These are phyloP conservation scores for Asterophora lycoperdoides DNA, from an alignment of 768 basidiomycete species.

Conservation along the genomic window DNA sequence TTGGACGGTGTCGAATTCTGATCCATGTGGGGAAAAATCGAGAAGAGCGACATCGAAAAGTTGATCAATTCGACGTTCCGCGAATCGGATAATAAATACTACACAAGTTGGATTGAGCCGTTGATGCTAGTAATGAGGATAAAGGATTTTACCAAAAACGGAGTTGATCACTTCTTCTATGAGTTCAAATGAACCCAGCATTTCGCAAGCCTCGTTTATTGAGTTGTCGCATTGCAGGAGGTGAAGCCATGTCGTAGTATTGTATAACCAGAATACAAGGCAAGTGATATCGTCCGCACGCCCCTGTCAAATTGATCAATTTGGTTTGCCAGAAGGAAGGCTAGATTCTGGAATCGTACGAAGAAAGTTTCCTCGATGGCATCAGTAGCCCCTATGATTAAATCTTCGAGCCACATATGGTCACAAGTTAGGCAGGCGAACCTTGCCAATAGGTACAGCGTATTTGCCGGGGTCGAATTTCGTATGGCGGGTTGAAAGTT, in stretches of 20 bases:
- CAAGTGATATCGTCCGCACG: slow-evolving; percentile 81
- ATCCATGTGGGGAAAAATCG: slow-evolving; percentile 74
- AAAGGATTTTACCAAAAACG: slow-evolving; percentile 67
- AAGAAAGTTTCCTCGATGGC: slow-evolving; percentile 90
- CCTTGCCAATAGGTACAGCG: slow-evolving; percentile 82
- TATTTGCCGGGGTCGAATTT: slow-evolving; percentile 86
- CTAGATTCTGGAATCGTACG: slow-evolving; percentile 51
- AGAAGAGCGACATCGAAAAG: slow-evolving; percentile 79
- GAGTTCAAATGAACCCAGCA: slow-evolving; percentile 78
- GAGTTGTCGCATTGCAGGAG: slow-evolving; percentile 82
- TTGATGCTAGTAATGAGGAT: background rate
- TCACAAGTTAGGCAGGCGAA: slow-evolving; percentile 94
- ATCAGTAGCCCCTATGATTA: slow-evolving; percentile 88
- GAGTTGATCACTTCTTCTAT: slow-evolving; percentile 93
- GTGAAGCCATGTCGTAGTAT: slow-evolving; percentile 86
- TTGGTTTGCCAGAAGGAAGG: slow-evolving; percentile 7
- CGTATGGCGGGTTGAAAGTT: slow-evolving; percentile 67
- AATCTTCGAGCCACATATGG: slow-evolving; percentile 87
- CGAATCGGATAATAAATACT: slow-evolving; percentile 95
- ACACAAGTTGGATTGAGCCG: slow-evolving; percentile 8
- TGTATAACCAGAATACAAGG: slow-evolving; percentile 93
- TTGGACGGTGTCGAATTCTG: slow-evolving; percentile 75
- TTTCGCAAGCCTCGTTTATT: slow-evolving; percentile 75
- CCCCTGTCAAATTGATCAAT: slow-evolving; percentile 42
- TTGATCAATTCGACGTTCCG: slow-evolving; percentile 84